Base-by-base conservation (phyloP, 2,329 filamentous ascomycete species). In the Phaeophleospora eucalypticola region DNA sequence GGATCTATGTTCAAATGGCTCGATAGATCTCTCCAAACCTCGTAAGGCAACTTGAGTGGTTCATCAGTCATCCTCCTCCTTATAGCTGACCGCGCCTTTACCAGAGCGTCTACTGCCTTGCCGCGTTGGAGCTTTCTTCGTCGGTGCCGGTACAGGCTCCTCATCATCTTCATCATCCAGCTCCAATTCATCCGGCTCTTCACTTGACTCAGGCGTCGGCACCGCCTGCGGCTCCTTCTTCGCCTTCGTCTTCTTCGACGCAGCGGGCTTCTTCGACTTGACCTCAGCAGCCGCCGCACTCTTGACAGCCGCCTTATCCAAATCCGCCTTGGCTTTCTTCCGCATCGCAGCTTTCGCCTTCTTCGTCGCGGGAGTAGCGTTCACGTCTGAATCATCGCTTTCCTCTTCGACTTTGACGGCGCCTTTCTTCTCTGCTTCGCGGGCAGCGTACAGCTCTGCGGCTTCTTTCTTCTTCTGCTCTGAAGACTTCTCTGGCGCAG, bases 341-440 rank as follows among this genome's bases (percentile, higher is more conserved):
- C 53, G 58, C 52, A 62, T 57, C 0, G 59, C 58, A 24, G 57
- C 69, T 57, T 69, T 71, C 19, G 65, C 62, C 43, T 62, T 65
- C 55, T 71, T 71, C 50, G 67, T 71, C 16, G 64, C 68, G 24
- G 65, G 64, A 18, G 64, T 66, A 19, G 64, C 65, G 35, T 61
- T 58, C 17, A 65, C 57, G 32, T 66, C 65, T 15, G 61, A 63
- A 18, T 62, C 60, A 38, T 61, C 60, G 27, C 54, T 51, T 38
- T 58, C 56, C 19, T 42, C 43, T 36, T 8, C 45, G 43, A 9
- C 60, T 56, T 18, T 7, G 20, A 58, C 53, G 36, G 60, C 58
- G 36, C 58, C 60, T 24, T 53, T 45, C 27, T 59, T 57, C 43
- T 58, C 54, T 2, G 56, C 57, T 38, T 64, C 51, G 14, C 50